Conservation (phyloP, 2,329 filamentous ascomycete species). For the Neonectria neomacrospora region DNA sequence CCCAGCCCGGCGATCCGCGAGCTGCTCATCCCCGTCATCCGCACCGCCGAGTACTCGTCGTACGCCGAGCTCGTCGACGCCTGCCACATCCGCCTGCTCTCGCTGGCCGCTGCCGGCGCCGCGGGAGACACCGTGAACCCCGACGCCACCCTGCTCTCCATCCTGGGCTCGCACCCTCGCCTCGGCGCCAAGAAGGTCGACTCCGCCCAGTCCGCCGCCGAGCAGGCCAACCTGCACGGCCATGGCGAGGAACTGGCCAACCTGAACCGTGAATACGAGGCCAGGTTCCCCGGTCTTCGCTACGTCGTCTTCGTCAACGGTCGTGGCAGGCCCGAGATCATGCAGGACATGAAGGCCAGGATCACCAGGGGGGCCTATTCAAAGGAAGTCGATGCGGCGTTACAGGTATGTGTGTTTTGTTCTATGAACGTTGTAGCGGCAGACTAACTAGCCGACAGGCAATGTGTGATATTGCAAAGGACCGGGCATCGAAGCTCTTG, state of each 20-base stretch:
- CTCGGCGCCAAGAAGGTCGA: conserved; percentile 84
- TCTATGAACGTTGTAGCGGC: background rate
- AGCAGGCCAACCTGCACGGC: conserved; percentile 81
- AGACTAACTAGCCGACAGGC: conserved; percentile 64
- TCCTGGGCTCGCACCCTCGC: conserved; percentile 84
- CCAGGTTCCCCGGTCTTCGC: conserved; percentile 80
- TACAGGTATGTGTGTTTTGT: conserved; percentile 68
- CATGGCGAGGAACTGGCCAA: conserved; percentile 68
- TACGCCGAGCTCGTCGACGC: conserved; percentile 77
- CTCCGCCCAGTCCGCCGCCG: conserved; percentile 81
- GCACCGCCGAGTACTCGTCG: conserved; percentile 64
- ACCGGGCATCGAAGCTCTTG: conserved; percentile 66
- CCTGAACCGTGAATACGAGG: conserved; percentile 84
- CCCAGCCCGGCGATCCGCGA: conserved; percentile 79
- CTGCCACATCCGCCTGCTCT: conserved; percentile 71
- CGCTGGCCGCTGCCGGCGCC: conserved; percentile 64
- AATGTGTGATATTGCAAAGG: conserved; percentile 90
- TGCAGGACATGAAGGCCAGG: conserved; percentile 81
- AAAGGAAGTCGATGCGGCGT: conserved; percentile 76
- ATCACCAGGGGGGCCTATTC: conserved; percentile 75
- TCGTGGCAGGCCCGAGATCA: conserved; percentile 75
- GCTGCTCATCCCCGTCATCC: conserved; percentile 75
- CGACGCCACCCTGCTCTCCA: conserved; percentile 69
- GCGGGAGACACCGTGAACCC: conserved; percentile 51
- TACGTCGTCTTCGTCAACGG: conserved; percentile 96